Percentiles rank a stretch among this genome's conserved stretches.
These are phyloP conservation scores for Elaeagnus macrophylla DNA, from an alignment of 306 rosid genomes.

Conservation along the genomic window DNA sequence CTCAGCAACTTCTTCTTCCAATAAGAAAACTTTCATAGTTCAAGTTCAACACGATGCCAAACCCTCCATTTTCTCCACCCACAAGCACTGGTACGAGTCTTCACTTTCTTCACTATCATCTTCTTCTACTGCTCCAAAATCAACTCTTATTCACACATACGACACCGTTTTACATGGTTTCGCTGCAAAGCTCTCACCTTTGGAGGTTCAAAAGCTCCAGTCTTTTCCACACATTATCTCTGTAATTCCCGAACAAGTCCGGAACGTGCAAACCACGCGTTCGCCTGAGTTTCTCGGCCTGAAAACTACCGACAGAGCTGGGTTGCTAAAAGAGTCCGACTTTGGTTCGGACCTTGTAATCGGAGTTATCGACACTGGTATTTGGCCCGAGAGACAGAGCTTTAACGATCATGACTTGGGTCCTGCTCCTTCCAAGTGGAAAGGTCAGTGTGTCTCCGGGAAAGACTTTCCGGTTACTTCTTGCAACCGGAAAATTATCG, in stretches of 20 bases:
- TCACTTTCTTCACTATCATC: constrained; percentile 41
- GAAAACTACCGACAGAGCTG: constrained; percentile 45
- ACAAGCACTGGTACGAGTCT: constrained; percentile 64
- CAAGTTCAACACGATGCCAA: constrained; percentile 53
- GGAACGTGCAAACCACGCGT: constrained; percentile 68
- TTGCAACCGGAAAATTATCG: constrained; percentile 73
- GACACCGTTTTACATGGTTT: constrained; percentile 71
- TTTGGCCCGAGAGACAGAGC: constrained; percentile 77
- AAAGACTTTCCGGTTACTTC: constrained; percentile 38
- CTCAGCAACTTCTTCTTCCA: not conserved
- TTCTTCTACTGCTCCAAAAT: not conserved
- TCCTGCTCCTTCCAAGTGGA: constrained; percentile 72
- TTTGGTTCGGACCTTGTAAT: constrained; percentile 89
- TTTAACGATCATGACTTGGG: constrained; percentile 59
- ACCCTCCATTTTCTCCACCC: constrained; percentile 74
- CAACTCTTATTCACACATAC: constrained; percentile 48
- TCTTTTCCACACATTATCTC: constrained; percentile 39
- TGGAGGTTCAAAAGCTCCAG: constrained; percentile 34
- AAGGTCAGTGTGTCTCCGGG: constrained; percentile 52
- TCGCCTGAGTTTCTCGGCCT: constrained; percentile 82
- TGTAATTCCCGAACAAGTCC: constrained; percentile 66
- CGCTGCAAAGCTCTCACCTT: constrained; percentile 58
- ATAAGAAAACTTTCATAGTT: constrained; percentile 53
- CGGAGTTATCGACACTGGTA: constrained; percentile 82
- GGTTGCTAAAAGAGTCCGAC: constrained; percentile 71